Conservation (phyloP, 495 filamentous ascomycete genomes). For the Hyphodiscus hymeniophilus region DNA sequence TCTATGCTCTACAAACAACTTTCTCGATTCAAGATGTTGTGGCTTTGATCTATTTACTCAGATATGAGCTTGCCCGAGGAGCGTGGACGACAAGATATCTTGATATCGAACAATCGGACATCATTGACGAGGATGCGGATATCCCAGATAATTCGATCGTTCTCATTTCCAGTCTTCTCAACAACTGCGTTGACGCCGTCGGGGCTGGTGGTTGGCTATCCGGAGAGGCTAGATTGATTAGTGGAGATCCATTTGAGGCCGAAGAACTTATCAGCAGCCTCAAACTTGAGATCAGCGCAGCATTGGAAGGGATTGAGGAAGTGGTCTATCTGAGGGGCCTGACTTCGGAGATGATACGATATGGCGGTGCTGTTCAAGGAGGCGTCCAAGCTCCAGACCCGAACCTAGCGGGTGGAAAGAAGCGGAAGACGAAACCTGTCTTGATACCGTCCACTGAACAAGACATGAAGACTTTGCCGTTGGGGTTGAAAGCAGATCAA, state of each 20-base stretch:
- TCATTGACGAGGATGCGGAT: constrained; percentile 43
- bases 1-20: constrained; percentile 53
- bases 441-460: constrained; percentile 12
- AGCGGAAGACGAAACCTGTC: constrained; percentile 18
- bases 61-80: constrained; percentile 52
- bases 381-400: constrained; percentile 2
- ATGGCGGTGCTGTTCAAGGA: constrained; percentile 40
- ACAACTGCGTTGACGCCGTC: constrained; percentile 74
- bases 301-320: constrained; percentile 69
- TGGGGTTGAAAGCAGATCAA: constrained; percentile 65
- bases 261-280: constrained; percentile 61
- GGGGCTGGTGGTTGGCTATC: constrained; percentile 75
- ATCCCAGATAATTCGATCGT: constrained; percentile 46
- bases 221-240: constrained; percentile 41
- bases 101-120: constrained; percentile 24
- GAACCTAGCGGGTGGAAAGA: constrained; percentile 15
- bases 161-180: constrained; percentile 58
- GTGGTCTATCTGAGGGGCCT: constrained; percentile 59
- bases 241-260: constrained; percentile 34
- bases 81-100: constrained; percentile 66
- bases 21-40: constrained; percentile 61
- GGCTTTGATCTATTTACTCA: constrained; percentile 65
- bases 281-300: constrained; percentile 64
- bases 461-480: constrained; percentile 40
- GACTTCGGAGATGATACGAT: constrained; percentile 62